A percentile compares a stretch with the other conserved stretches of the same genome.
phyloP scores from a whole-genome alignment of 805 yeast species.

The Saccharomycopsis synnaedendra region DNA sequence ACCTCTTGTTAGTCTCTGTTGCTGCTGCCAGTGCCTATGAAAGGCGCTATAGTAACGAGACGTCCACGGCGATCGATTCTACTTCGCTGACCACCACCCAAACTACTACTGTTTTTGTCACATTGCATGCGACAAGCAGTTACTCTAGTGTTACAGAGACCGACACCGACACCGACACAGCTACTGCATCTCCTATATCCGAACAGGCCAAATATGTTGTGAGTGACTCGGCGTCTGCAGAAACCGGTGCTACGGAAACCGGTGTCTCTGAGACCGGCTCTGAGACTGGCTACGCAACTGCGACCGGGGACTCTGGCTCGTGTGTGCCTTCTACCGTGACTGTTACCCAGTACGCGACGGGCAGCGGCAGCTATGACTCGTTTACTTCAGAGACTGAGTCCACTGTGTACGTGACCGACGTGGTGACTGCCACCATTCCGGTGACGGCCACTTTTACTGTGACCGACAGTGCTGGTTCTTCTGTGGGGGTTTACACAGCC shows the following conservation, averaged over 20 bases:
- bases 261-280: not conserved
- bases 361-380: not conserved
- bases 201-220: not conserved
- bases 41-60: conserved; percentile 4
- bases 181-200: too few species aligned
- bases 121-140: not conserved
- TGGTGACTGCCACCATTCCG: conserved; percentile 9
- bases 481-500: conserved; percentile 5
- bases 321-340: conserved; percentile 3
- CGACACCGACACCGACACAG: too few species aligned
- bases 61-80: not conserved
- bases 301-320: not conserved
- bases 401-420: conserved; percentile 2
- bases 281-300: not conserved
- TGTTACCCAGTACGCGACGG: not conserved
- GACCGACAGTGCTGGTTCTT: conserved; percentile 7
- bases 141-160: not conserved
- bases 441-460: conserved; percentile 10
- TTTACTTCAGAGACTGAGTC: conserved; percentile 1
- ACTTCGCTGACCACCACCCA: conserved; percentile 6
- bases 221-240: not conserved
- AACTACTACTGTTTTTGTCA: conserved; percentile 3
- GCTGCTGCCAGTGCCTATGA: not conserved
- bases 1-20: not conserved
- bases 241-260: not conserved